phyloP scores from a whole-genome alignment of 2,329 filamentous ascomycete species.

The Cladobotryum protrusum region DNA sequence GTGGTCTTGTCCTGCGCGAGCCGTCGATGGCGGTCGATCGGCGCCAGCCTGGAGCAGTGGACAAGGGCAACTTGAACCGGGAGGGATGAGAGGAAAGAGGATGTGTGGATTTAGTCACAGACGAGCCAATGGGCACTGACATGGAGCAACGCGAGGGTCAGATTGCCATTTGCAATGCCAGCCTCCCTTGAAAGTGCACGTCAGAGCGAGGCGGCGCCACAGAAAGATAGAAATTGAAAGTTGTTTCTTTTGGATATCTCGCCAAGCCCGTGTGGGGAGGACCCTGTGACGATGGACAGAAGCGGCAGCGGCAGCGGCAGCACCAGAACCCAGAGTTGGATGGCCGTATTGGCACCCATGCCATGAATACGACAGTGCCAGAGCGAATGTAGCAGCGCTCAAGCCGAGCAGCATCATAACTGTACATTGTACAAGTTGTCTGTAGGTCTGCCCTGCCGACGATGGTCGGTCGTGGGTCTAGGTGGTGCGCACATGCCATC shows the following conservation, averaged over 20 bases:
- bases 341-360: constrained; percentile 8
- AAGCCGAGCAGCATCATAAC: neutral
- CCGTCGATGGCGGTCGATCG: constrained; percentile 11
- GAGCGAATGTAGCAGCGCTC: constrained; percentile 2
- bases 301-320: constrained; percentile 6
- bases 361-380: neutral
- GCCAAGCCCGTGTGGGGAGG: constrained; percentile 6
- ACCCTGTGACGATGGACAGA: constrained; percentile 1
- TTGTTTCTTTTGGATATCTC: neutral
- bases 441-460: constrained; percentile 5
- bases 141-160: constrained; percentile 5
- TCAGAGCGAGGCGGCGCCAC: constrained; percentile 10
- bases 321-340: constrained; percentile 1
- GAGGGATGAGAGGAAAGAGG: constrained; percentile 5
- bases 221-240: neutral
- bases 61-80: constrained; percentile 9
- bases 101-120: constrained; percentile 1
- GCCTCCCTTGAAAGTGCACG: constrained; percentile 13
- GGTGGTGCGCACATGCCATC: constrained; percentile 14
- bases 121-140: constrained; percentile 4
- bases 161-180: constrained; percentile 7
- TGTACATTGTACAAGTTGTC: neutral
- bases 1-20: constrained; percentile 24
- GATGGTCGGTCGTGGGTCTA: constrained; percentile 8
- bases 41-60: constrained; percentile 6